Evolutionary conservation across 306 rosid species (phyloP).

Genomic region (Rosa multiflora): DNA sequence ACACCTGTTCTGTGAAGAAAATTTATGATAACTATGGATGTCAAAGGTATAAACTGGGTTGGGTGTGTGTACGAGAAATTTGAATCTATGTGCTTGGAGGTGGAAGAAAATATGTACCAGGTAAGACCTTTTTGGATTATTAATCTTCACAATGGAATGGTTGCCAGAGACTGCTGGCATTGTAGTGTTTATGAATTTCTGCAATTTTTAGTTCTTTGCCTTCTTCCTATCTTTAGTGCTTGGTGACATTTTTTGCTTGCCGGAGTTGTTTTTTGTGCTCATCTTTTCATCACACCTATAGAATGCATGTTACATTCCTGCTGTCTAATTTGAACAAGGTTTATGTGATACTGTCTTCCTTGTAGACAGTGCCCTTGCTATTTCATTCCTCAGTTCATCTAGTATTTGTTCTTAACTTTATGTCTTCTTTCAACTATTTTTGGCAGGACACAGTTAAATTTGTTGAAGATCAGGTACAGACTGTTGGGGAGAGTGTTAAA

Average conservation of each 20-base stretch:
- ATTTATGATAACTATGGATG: conserved; percentile 48
- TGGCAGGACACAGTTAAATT: conserved; percentile 69
- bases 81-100: conserved; percentile 80
- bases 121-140: conserved; percentile 37
- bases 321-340: background rate
- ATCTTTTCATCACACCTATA: background rate
- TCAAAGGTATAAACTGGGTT: conserved; percentile 71
- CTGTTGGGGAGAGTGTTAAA: conserved; percentile 71
- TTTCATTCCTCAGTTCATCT: conserved; percentile 3
- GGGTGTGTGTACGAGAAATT: conserved; percentile 69
- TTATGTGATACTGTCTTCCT: conserved; percentile 15
- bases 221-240: background rate
- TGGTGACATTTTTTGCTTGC: conserved; percentile 9
- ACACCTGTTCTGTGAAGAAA: conserved; percentile 16
- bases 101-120: conserved; percentile 69
- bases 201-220: conserved; percentile 4
- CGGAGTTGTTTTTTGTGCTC: conserved; percentile 12
- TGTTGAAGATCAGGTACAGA: conserved; percentile 77
- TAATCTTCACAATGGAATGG: conserved; percentile 16
- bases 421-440: conserved; percentile 19
- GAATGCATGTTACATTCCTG: conserved; percentile 4
- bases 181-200: background rate
- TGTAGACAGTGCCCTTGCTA: background rate
- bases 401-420: conserved; percentile 12
- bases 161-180: background rate